Evolutionary conservation across 73 alveolate species (phyloP).

Genomic region (Durusdinium trenchii): DNA sequence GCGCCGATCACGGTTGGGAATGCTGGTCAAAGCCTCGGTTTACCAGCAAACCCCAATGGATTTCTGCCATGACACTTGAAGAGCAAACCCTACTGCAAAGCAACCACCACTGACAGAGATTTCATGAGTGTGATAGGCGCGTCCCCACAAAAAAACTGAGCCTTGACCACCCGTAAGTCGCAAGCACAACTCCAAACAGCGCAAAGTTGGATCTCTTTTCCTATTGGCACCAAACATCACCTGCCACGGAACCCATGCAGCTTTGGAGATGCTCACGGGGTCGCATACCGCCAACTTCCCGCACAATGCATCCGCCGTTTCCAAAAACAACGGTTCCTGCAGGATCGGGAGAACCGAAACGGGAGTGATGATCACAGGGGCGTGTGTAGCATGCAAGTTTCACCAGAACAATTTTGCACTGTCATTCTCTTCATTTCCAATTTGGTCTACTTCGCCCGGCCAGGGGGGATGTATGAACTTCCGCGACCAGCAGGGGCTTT

Average conservation of each 20-base stretch:
- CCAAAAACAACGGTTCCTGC: slow-evolving; percentile 58
- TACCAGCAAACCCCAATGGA: too few relatives aligned
- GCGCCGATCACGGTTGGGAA: slow-evolving; percentile 74
- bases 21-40: slow-evolving; percentile 29
- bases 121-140: background rate
- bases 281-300: slow-evolving; percentile 82
- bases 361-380: too few relatives aligned
- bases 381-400: too few relatives aligned
- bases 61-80: background rate
- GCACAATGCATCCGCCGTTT: slow-evolving; percentile 58
- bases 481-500: too few relatives aligned
- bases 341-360: background rate
- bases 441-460: too few relatives aligned
- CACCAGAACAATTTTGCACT: too few relatives aligned
- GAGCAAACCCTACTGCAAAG: background rate
- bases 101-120: too few relatives aligned
- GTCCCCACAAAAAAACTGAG: background rate
- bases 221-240: background rate
- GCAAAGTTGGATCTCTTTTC: background rate
- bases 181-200: too few relatives aligned
- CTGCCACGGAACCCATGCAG: too few relatives aligned
- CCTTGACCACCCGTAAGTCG: too few relatives aligned
- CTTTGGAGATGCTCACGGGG: slow-evolving; percentile 79
- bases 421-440: too few relatives aligned
- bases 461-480: too few relatives aligned